phyloP scores from a whole-genome alignment of 108 stramenopile species.

The Hondaea fermentalgiana region DNA sequence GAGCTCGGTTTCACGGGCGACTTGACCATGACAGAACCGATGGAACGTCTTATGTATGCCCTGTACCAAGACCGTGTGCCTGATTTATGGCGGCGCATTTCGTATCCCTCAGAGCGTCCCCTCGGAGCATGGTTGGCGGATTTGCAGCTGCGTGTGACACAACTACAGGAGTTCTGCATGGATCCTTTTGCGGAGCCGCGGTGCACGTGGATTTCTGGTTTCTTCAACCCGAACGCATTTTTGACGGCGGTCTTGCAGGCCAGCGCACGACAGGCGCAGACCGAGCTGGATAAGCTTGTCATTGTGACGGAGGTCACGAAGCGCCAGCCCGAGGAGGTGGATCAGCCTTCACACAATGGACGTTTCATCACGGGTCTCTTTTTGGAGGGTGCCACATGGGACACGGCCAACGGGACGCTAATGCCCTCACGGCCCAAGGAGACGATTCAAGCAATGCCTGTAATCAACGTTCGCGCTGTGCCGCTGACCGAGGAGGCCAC shows the following conservation, averaged over 20 bases:
- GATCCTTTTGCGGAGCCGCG: not conserved
- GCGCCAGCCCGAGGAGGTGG: constrained; percentile 24
- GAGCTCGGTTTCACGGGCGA: constrained; percentile 38
- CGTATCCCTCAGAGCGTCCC: constrained; percentile 37
- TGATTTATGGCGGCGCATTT: constrained; percentile 56
- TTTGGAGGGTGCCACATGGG: constrained; percentile 57
- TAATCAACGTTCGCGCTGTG: constrained; percentile 52
- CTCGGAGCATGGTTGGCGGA: constrained; percentile 32
- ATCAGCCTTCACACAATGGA: constrained; percentile 41
- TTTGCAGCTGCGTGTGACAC: constrained; percentile 19
- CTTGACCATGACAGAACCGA: constrained; percentile 37
- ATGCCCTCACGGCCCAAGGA: constrained; percentile 34
- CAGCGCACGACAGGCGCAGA: constrained; percentile 27
- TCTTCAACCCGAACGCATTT: constrained; percentile 57
- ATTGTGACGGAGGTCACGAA: constrained; percentile 46
- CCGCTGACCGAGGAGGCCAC: constrained; percentile 25
- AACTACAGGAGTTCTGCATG: constrained; percentile 33
- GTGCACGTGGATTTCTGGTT: constrained; percentile 49
- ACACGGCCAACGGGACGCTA: not conserved
- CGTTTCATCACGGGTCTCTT: constrained; percentile 43
- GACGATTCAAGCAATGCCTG: constrained; percentile 37
- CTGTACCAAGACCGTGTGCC: constrained; percentile 40
- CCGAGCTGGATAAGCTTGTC: constrained; percentile 49
- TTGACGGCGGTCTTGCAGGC: constrained; percentile 58
- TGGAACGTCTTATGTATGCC: constrained; percentile 43